Evolutionary conservation across 257 asterid genomes (phyloP).

Genomic region (Solanum medicagineum): DNA sequence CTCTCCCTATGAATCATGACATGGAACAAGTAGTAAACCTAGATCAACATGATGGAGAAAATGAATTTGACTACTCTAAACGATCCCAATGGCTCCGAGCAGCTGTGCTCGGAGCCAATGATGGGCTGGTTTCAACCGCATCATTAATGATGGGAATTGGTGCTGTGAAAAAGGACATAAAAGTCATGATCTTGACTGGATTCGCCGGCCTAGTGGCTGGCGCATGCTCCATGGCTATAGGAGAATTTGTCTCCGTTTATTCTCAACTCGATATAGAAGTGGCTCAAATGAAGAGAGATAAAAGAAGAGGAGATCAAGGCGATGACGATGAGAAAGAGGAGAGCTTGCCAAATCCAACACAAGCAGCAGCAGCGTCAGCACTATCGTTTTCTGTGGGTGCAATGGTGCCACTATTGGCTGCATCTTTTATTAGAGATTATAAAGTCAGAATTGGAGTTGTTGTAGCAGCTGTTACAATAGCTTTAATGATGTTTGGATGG

Average conservation of each 20-base stretch:
- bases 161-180: conserved; percentile 65
- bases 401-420: conserved; percentile 68
- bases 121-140: conserved; percentile 66
- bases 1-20: conserved; percentile 5
- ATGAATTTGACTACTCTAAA: conserved; percentile 52
- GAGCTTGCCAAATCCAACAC: conserved; percentile 51
- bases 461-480: conserved; percentile 44
- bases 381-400: conserved; percentile 62
- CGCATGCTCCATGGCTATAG: conserved; percentile 85
- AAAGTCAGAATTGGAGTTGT: conserved; percentile 47
- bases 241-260: conserved; percentile 73
- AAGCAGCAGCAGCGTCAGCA: conserved; percentile 79
- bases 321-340: conserved; percentile 3
- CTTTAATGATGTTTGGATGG: conserved; percentile 63
- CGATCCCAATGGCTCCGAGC: conserved; percentile 90
- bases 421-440: conserved; percentile 53
- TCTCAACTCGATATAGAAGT: conserved; percentile 67
- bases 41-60: conserved; percentile 5
- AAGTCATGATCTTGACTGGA: conserved; percentile 63
- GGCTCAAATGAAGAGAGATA: conserved; percentile 46
- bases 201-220: conserved; percentile 83
- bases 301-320: neutral
- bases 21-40: conserved; percentile 8
- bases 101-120: conserved; percentile 82
- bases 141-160: conserved; percentile 88